Conservation (phyloP, 169 alveolate genomes). For the Theileria parva region DNA sequence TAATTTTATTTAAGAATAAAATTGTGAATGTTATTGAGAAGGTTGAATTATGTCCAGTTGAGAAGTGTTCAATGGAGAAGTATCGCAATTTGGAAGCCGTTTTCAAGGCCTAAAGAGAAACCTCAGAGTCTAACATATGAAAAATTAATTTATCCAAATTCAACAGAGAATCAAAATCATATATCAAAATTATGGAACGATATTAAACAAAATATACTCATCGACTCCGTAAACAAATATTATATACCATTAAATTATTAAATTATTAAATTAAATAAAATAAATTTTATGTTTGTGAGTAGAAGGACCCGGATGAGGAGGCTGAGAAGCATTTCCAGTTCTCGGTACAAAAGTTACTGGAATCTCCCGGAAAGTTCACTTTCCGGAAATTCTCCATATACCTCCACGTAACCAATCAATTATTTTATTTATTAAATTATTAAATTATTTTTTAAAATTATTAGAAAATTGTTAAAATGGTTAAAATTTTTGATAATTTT, state of each 20-base stretch:
- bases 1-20: not conserved
- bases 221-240: constrained; percentile 6
- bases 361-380: constrained; percentile 62
- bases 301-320: constrained; percentile 61
- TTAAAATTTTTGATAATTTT: not conserved
- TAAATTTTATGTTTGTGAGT: not conserved
- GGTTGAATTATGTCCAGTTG: not conserved
- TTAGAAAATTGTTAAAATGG: not conserved
- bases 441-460: not conserved
- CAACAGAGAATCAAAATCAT: not conserved
- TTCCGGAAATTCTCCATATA: constrained; percentile 50
- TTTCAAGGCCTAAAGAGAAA: not conserved
- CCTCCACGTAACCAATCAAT: constrained; percentile 46
- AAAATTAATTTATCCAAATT: constrained; percentile 14
- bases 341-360: constrained; percentile 60
- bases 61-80: not conserved
- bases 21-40: not conserved
- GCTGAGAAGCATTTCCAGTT: constrained; percentile 47
- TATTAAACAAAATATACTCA: not conserved
- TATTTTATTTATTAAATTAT: too few species aligned
- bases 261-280: not conserved
- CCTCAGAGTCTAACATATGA: not conserved
- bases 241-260: not conserved
- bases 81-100: not conserved
- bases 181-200: constrained; percentile 28